Conservation (phyloP, 352 stramenopile species). For the Phytophthora macrochlamydospora region DNA sequence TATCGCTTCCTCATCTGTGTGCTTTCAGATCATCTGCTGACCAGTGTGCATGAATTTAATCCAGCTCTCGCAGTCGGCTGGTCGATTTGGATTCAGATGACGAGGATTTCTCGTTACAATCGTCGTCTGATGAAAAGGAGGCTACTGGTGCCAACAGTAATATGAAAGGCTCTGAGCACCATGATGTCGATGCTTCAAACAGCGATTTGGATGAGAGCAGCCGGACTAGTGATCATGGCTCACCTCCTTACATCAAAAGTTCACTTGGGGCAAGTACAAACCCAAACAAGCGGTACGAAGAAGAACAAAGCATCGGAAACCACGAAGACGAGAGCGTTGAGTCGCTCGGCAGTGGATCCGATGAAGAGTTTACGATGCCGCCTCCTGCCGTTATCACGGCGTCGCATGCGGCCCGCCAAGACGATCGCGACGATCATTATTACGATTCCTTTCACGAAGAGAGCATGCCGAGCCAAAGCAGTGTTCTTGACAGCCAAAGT, state of each 20-base stretch:
- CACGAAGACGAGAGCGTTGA: conserved; percentile 17
- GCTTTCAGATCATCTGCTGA: background rate
- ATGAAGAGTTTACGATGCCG: background rate
- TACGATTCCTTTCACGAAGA: conserved; percentile 30
- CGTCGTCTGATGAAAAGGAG: conserved; percentile 12
- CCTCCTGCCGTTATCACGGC: background rate
- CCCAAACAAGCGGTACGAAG: conserved; percentile 1
- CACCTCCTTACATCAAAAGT: background rate
- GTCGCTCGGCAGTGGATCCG: conserved; percentile 19
- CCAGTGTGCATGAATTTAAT: background rate
- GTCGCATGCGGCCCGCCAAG: conserved; percentile 3
- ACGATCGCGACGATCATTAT: conserved; percentile 17
- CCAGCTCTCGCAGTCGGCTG: conserved; percentile 21
- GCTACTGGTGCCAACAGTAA: background rate
- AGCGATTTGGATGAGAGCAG: conserved; percentile 8
- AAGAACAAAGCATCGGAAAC: conserved; percentile 9
- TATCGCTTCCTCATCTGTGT: background rate
- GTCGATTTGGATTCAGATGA: conserved; percentile 65
- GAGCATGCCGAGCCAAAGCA: conserved; percentile 44
- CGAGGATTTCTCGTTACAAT: conserved; percentile 52
- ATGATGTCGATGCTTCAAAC: background rate
- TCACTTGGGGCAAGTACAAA: background rate
- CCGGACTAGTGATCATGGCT: conserved; percentile 2
- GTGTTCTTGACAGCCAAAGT: conserved; percentile 25
- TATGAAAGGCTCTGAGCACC: too few species aligned